These are phyloP conservation scores for Colletotrichum liriopes DNA, from an alignment of 2,329 filamentous ascomycete genomes.

Conservation along the genomic window DNA sequence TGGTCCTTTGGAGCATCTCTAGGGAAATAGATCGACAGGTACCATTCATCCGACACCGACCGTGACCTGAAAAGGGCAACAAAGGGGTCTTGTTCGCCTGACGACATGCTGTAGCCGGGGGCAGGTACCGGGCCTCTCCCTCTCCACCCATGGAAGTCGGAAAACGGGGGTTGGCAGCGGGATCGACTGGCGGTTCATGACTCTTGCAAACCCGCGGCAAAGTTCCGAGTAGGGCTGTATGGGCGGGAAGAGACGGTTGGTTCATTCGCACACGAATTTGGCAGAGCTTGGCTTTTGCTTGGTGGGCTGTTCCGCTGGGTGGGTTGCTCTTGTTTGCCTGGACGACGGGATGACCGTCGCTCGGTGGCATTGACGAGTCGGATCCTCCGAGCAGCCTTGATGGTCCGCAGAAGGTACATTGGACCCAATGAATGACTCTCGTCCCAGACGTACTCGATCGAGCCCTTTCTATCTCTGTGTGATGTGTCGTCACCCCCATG, in stretches of 20 bases:
- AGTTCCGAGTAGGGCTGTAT: conserved; percentile 33
- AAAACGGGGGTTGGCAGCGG: conserved; percentile 28
- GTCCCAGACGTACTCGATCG: background rate
- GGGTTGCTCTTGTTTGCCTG: background rate
- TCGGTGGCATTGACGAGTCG: conserved; percentile 2
- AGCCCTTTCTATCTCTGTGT: background rate
- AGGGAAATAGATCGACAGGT: conserved; percentile 30
- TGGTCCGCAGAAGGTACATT: background rate
- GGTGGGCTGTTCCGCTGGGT: background rate
- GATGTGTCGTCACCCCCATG: background rate
- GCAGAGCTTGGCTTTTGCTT: background rate
- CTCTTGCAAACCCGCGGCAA: conserved; percentile 36
- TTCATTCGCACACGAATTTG: background rate
- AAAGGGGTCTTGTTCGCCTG: background rate
- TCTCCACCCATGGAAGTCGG: conserved; percentile 22
- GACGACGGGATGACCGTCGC: background rate
- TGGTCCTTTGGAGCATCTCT: background rate
- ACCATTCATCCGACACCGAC: conserved; percentile 8
- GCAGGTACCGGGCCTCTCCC: background rate
- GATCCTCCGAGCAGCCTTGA: background rate
- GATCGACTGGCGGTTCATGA: conserved; percentile 37
- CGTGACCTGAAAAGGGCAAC: background rate
- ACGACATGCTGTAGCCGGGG: conserved; percentile 17
- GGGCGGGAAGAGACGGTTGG: background rate
- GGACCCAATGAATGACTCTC: background rate